Percentiles rank a stretch among this genome's conserved stretches.
Evolutionary conservation across 2,329 filamentous ascomycete genomes (phyloP).

Genomic region (Ascochyta rabiei): DNA sequence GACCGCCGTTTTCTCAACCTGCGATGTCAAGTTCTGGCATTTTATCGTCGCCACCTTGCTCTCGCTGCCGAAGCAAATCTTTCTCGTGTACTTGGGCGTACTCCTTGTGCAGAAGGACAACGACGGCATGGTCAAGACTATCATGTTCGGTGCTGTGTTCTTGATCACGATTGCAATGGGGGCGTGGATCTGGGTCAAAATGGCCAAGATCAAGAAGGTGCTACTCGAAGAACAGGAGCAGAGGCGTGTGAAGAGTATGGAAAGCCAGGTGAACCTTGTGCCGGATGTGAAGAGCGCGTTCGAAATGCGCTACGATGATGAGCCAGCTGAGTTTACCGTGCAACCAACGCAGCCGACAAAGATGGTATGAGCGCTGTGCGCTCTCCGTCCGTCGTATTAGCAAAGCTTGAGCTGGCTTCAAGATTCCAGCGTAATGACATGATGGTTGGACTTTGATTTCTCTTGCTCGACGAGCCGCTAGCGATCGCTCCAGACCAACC

Average conservation of each 20-base stretch:
- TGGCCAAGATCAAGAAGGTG: slow-evolving; percentile 40
- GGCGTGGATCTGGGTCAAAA: slow-evolving; percentile 43
- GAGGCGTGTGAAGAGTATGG: slow-evolving; percentile 26
- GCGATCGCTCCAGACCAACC: slow-evolving; percentile 6
- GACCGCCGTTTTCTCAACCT: slow-evolving; percentile 45
- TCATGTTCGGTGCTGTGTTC: slow-evolving; percentile 41
- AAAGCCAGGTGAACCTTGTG: slow-evolving; percentile 19
- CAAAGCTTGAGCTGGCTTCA: not conserved
- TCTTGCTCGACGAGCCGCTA: not conserved
- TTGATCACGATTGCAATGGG: slow-evolving; percentile 40
- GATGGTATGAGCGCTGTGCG: slow-evolving; percentile 24
- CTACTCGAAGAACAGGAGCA: slow-evolving; percentile 42
- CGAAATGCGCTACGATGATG: slow-evolving; percentile 27
- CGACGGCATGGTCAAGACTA: slow-evolving; percentile 31
- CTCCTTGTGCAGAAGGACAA: slow-evolving; percentile 38
- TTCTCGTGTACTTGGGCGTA: slow-evolving; percentile 45
- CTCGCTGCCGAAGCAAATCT: slow-evolving; percentile 45
- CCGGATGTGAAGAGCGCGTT: slow-evolving; percentile 27
- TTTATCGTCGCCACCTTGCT: slow-evolving; percentile 43
- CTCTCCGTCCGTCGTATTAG: not conserved
- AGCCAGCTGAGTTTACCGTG: slow-evolving; percentile 23
- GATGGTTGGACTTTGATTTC: not conserved
- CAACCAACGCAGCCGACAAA: slow-evolving; percentile 30
- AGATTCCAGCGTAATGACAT: slow-evolving; percentile 2
- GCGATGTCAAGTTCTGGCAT: slow-evolving; percentile 46